phyloP scores from a whole-genome alignment of 2,329 filamentous ascomycete genomes.

The Pseudomassariella vexata region DNA sequence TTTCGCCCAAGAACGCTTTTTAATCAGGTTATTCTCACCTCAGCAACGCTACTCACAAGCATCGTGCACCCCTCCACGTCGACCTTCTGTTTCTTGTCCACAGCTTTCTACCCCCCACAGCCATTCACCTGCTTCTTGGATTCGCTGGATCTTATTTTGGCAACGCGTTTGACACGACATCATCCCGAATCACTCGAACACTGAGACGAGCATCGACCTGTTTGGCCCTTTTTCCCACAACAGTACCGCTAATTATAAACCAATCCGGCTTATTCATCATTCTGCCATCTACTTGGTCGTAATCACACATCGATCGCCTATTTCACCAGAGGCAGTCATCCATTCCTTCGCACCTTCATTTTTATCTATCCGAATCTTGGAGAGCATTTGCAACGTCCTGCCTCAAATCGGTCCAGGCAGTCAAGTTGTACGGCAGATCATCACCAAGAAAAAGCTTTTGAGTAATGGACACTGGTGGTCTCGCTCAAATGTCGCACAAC shows the following conservation, averaged over 20 bases:
- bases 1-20: slow-evolving; percentile 10
- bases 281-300: slow-evolving; percentile 23
- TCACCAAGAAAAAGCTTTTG: slow-evolving; percentile 20
- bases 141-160: slow-evolving; percentile 19
- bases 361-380: slow-evolving; percentile 6
- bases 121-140: slow-evolving; percentile 18
- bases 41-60: background rate
- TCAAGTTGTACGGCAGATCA: slow-evolving; percentile 7
- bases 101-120: slow-evolving; percentile 19
- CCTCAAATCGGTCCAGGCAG: slow-evolving; percentile 14
- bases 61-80: too few species aligned
- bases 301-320: slow-evolving; percentile 22
- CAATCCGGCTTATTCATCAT: slow-evolving; percentile 12
- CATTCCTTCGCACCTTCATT: slow-evolving; percentile 18
- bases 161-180: slow-evolving; percentile 26
- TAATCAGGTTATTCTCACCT: slow-evolving; percentile 4
- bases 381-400: too few species aligned
- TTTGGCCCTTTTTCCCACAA: slow-evolving; percentile 14
- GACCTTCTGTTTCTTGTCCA: slow-evolving; percentile 23
- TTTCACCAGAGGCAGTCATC: slow-evolving; percentile 20
- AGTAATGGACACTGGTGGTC: slow-evolving; percentile 92
- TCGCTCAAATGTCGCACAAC: slow-evolving; percentile 97
- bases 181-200: slow-evolving; percentile 12
- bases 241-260: slow-evolving; percentile 11
- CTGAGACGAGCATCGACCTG: slow-evolving; percentile 14